Percentiles rank a stretch among this genome's conserved stretches.
Evolutionary conservation across 257 asterid genomes (phyloP).

Genomic region (Solanum ossicruentum): DNA sequence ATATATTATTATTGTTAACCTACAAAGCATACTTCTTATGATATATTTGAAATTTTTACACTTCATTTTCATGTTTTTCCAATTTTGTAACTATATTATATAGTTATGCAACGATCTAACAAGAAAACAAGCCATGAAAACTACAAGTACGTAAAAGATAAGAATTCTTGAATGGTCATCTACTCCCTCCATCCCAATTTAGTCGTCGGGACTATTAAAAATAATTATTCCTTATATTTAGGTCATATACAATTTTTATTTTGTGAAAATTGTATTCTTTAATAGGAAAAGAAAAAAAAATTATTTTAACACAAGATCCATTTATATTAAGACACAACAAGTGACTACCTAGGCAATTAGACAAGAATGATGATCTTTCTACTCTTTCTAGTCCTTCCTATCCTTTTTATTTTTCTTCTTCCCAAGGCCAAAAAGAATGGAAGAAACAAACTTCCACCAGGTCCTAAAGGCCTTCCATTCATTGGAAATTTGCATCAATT

Average conservation of each 20-base stretch:
- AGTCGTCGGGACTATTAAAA: no score
- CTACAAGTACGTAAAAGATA: not conserved
- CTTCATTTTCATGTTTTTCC: not conserved
- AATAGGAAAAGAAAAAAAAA: not conserved
- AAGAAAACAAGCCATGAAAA: not conserved
- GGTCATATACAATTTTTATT: no score
- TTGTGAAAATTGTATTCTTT: no score
- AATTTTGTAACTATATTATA: not conserved
- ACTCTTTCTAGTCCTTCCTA: not conserved
- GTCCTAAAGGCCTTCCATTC: rapidly evolving
- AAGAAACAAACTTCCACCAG: not conserved
- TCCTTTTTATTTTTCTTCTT: not conserved
- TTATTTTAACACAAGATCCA: not conserved
- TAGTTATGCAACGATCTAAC: not conserved
- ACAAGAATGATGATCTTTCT: not conserved
- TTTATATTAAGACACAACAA: not conserved
- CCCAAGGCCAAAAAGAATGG: not conserved
- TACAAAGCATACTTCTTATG: not conserved
- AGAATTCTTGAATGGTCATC: not conserved
- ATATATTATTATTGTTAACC: no score
- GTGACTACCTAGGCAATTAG: not conserved
- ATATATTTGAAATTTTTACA: no score
- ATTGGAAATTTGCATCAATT: not conserved
- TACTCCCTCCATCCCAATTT: no score
- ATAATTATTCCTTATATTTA: no score